A percentile compares a stretch with the other conserved stretches of the same genome.
These are phyloP conservation scores for Mycena chlorophos DNA, from an alignment of 768 basidiomycete species.

Conservation along the genomic window DNA sequence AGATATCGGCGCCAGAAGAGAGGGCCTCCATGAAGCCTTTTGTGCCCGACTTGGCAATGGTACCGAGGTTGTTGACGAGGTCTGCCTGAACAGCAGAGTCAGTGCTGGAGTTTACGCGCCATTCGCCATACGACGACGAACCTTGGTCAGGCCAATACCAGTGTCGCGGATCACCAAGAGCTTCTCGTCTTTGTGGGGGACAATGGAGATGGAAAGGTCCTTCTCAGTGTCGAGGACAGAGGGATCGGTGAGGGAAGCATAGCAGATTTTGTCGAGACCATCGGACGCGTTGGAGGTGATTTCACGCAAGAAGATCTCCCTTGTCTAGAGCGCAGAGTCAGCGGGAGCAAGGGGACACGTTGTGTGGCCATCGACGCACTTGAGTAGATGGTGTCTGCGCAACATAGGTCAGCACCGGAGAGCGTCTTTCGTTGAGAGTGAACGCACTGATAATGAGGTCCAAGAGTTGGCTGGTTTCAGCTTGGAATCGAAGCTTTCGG, in stretches of 20 bases:
- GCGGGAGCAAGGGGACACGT: not conserved
- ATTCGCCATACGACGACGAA: conserved; percentile 28
- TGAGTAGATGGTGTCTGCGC: conserved; percentile 97
- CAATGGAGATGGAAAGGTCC: conserved; percentile 93
- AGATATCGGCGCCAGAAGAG: conserved; percentile 83
- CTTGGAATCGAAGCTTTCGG: conserved; percentile 94
- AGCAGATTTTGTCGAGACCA: conserved; percentile 99
- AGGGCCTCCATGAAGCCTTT: conserved; percentile 99
- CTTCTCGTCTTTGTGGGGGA: conserved; percentile 95
- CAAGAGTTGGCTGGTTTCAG: conserved; percentile 97
- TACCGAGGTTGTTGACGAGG: conserved; percentile 98
- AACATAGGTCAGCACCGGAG: conserved; percentile 12
- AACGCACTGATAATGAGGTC: conserved; percentile 96
- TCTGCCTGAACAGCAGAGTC: conserved; percentile 53
- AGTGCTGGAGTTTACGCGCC: conserved; percentile 51
- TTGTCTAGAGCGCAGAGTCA: conserved; percentile 52
- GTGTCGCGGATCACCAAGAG: conserved; percentile 88
- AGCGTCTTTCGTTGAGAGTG: not conserved
- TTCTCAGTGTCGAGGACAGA: conserved; percentile 85
- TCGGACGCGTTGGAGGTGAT: conserved; percentile 96
- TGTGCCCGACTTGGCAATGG: conserved; percentile 92
- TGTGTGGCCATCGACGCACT: conserved; percentile 31
- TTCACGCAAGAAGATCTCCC: conserved; percentile 99
- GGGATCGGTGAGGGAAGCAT: conserved; percentile 92
- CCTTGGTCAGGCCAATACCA: conserved; percentile 99